phyloP scores from a whole-genome alignment of 2,329 filamentous ascomycete species.

The Neopestalotiopsis clavispora region DNA sequence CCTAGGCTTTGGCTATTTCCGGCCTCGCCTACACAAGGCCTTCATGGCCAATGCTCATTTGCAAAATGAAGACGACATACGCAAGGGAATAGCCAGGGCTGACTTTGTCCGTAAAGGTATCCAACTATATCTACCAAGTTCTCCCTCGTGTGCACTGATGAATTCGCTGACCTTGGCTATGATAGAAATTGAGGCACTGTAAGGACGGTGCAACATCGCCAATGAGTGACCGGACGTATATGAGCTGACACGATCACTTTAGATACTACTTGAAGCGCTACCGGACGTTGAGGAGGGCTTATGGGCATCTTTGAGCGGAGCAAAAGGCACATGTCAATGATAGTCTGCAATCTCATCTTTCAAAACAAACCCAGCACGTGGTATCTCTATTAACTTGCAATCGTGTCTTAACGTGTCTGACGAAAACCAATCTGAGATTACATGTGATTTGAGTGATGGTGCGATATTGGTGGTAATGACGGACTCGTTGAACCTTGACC shows the following conservation, averaged over 20 bases:
- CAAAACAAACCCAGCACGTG: conserved; percentile 11
- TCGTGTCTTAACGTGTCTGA: neutral
- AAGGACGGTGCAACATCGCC: conserved; percentile 45
- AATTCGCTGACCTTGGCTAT: conserved; percentile 2
- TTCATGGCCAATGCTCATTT: conserved; percentile 78
- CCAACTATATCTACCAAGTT: conserved; percentile 21
- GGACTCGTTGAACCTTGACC: neutral
- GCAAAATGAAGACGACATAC: conserved; percentile 76
- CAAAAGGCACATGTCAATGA: neutral
- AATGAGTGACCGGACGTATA: neutral
- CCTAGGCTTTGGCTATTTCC: conserved; percentile 80
- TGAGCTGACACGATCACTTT: conserved; percentile 23
- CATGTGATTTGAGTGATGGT: neutral
- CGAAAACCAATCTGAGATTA: conserved; percentile 2
- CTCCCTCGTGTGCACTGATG: too few species aligned
- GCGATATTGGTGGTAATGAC: neutral
- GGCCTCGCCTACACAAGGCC: conserved; percentile 79
- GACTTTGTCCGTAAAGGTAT: conserved; percentile 93
- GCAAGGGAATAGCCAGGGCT: conserved; percentile 74
- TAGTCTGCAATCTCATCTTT: conserved; percentile 3
- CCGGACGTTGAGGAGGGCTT: conserved; percentile 81
- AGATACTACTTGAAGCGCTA: conserved; percentile 95
- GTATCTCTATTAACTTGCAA: neutral
- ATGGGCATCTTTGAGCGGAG: conserved; percentile 53
- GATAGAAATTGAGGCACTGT: conserved; percentile 90